Conservation (phyloP, 805 yeast genomes). For the Candida loeiensis region DNA sequence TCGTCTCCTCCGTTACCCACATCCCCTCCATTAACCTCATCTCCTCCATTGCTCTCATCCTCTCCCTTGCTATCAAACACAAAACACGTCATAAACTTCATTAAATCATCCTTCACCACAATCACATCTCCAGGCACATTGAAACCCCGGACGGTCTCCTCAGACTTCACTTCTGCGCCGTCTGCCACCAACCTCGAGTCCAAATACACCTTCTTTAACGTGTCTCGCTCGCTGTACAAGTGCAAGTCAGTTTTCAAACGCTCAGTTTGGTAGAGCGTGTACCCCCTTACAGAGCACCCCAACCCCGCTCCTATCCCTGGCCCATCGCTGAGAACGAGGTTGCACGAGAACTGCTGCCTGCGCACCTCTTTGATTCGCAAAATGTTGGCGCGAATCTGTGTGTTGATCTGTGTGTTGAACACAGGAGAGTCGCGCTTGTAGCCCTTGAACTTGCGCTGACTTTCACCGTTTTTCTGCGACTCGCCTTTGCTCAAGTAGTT, state of each 20-base stretch:
- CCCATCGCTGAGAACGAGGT: slow-evolving; percentile 53
- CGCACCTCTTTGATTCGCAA: slow-evolving; percentile 57
- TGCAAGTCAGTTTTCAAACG: slow-evolving; percentile 46
- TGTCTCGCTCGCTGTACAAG: slow-evolving; percentile 53
- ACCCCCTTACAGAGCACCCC: slow-evolving; percentile 69
- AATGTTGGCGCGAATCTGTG: slow-evolving; percentile 46
- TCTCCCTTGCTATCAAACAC: slow-evolving; percentile 30
- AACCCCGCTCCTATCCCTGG: slow-evolving; percentile 32
- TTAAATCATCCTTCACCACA: slow-evolving; percentile 23
- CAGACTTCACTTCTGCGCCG: slow-evolving; percentile 28
- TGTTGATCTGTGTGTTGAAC: slow-evolving; percentile 18
- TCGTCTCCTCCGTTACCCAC: slow-evolving; percentile 8
- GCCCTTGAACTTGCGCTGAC: slow-evolving; percentile 10
- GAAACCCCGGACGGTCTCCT: slow-evolving; percentile 22
- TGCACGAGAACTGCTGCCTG: slow-evolving; percentile 59
- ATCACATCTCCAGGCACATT: slow-evolving; percentile 20
- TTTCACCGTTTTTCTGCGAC: slow-evolving; percentile 1
- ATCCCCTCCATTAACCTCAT: slow-evolving; percentile 11
- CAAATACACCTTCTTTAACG: slow-evolving; percentile 43
- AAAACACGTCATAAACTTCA: slow-evolving; percentile 27
- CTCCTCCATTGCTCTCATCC: slow-evolving; percentile 14
- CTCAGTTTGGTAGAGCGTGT: slow-evolving; percentile 56
- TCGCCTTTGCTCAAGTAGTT: slow-evolving; percentile 32
- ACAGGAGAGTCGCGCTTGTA: slow-evolving; percentile 12
- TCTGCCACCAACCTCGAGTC: slow-evolving; percentile 29